These are phyloP conservation scores for Cyclanthera cordifolia DNA, from an alignment of 306 rosid species.

Conservation along the genomic window DNA sequence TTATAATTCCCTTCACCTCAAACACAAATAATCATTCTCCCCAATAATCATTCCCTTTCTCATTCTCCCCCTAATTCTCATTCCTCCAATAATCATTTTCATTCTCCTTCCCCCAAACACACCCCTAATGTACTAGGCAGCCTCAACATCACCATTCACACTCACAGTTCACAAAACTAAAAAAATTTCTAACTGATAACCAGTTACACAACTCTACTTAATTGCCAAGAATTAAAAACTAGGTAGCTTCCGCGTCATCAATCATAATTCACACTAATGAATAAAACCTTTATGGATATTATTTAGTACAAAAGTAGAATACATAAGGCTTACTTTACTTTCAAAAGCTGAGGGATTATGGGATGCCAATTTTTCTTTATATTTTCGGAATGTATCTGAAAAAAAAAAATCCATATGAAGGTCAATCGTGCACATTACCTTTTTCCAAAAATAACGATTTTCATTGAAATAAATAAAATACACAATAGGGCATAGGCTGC, in stretches of 20 bases:
- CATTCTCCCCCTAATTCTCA: too few relatives aligned
- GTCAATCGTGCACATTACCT: background rate
- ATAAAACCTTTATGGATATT: background rate
- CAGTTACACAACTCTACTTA: background rate
- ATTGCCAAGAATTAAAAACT: background rate
- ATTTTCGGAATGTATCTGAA: constrained; percentile 70
- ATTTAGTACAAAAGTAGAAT: background rate
- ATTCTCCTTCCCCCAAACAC: too few relatives aligned
- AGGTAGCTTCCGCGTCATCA: background rate
- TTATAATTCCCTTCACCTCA: too few relatives aligned
- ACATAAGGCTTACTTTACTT: constrained; percentile 37
- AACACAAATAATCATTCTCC: too few relatives aligned
- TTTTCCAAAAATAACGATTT: background rate
- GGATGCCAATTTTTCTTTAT: constrained; percentile 54
- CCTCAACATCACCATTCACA: background rate
- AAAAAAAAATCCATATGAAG: background rate
- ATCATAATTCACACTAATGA: background rate
- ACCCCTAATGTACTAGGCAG: background rate
- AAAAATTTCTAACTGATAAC: background rate
- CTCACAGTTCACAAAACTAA: background rate
- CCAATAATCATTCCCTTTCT: too few relatives aligned
- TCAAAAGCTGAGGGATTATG: constrained; percentile 44
- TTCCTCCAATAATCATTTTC: too few relatives aligned
- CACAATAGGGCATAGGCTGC: background rate
- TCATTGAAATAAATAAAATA: background rate